Conservation (phyloP, 2,329 filamentous ascomycete species). For the Penicillium sp. region DNA sequence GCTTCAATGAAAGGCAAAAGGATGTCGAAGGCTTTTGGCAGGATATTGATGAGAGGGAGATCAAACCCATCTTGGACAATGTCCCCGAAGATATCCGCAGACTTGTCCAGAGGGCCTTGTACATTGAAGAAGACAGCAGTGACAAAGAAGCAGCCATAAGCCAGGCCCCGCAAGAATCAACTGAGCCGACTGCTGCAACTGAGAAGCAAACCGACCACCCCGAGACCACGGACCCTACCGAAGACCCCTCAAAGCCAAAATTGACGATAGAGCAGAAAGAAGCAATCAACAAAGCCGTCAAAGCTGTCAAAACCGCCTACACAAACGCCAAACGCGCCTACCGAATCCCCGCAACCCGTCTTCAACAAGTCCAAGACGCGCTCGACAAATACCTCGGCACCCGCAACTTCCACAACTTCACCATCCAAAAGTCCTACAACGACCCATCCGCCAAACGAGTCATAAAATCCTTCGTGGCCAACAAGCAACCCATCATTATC, state of each 20-base stretch:
- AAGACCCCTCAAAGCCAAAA: slow-evolving; percentile 10
- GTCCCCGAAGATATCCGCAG: slow-evolving; percentile 40
- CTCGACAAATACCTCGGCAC: slow-evolving; percentile 77
- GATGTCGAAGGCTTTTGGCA: slow-evolving; percentile 82
- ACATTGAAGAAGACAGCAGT: slow-evolving; percentile 31
- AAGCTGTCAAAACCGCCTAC: slow-evolving; percentile 76
- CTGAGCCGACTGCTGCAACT: neutral
- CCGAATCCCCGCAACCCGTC: slow-evolving; percentile 68
- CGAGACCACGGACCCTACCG: neutral
- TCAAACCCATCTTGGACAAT: slow-evolving; percentile 61
- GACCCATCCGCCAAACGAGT: slow-evolving; percentile 84
- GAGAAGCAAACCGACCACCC: neutral
- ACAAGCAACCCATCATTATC: slow-evolving; percentile 73
- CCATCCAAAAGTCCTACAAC: slow-evolving; percentile 74
- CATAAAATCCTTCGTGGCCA: slow-evolving; percentile 87
- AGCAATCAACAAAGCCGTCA: slow-evolving; percentile 62
- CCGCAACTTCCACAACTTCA: slow-evolving; percentile 95
- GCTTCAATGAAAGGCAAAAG: slow-evolving; percentile 64
- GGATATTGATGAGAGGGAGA: slow-evolving; percentile 72
- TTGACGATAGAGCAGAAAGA: slow-evolving; percentile 27
- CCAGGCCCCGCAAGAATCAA: slow-evolving; percentile 19
- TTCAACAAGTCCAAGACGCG: slow-evolving; percentile 70
- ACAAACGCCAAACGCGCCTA: slow-evolving; percentile 78
- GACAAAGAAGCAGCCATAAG: slow-evolving; percentile 12
- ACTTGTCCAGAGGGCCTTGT: slow-evolving; percentile 40